phyloP scores from a whole-genome alignment of 768 basidiomycete genomes.

The Tricholoma saponaceum region DNA sequence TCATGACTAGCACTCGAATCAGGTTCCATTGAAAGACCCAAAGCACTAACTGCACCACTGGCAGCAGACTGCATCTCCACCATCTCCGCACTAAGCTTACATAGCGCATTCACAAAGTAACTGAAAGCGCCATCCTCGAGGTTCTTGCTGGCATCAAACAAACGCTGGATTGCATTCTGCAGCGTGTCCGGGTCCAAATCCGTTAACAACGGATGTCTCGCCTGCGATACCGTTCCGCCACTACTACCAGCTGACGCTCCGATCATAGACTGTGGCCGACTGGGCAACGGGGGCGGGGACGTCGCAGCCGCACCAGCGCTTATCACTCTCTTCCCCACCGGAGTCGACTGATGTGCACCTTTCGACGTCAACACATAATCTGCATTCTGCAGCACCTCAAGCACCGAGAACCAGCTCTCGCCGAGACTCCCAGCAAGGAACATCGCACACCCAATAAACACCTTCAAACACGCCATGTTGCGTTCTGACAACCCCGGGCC shows the following conservation, averaged over 20 bases:
- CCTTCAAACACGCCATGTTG: constrained; percentile 88
- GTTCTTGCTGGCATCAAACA: constrained; percentile 85
- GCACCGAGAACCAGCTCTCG: constrained; percentile 87
- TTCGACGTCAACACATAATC: constrained; percentile 82
- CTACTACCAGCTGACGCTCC: constrained; percentile 27
- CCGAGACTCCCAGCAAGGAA: constrained; percentile 84
- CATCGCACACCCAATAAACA: constrained; percentile 69
- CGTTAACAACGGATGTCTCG: constrained; percentile 57
- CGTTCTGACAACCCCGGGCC: constrained; percentile 81
- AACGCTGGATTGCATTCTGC: constrained; percentile 66
- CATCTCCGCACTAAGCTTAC: constrained; percentile 89
- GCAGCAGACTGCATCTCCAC: constrained; percentile 70
- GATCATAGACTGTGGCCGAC: constrained; percentile 7
- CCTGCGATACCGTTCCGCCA: constrained; percentile 27
- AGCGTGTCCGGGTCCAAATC: constrained; percentile 78
- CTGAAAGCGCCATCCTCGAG: constrained; percentile 81
- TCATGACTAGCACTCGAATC: constrained; percentile 31
- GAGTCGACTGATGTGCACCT: constrained; percentile 31
- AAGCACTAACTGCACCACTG: constrained; percentile 18
- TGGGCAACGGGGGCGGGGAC: neutral
- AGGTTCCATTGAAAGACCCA: constrained; percentile 25
- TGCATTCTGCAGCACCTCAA: constrained; percentile 92
- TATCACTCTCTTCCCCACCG: constrained; percentile 28
- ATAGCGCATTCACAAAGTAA: constrained; percentile 73
- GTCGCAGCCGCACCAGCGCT: constrained; percentile 24